Percentiles rank a stretch among this genome's conserved stretches.
phyloP scores from a whole-genome alignment of 1,284 basidiomycete species.

The Phaffia rhodozyma region DNA sequence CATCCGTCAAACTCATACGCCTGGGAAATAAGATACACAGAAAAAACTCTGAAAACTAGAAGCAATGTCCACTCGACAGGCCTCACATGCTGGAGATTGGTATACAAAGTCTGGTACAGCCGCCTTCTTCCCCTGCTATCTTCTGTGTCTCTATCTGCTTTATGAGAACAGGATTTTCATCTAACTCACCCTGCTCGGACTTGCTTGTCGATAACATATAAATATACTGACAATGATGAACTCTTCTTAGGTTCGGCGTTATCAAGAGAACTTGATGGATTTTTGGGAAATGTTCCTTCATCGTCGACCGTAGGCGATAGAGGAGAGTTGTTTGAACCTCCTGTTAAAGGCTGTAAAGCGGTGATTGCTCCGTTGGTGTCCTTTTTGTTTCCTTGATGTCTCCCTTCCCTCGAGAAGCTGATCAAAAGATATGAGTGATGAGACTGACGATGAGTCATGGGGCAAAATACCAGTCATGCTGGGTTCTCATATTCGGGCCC shows the following conservation, averaged over 20 bases:
- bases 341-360: conserved; percentile 68
- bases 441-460: not conserved
- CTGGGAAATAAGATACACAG: too few species aligned
- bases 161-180: too few species aligned
- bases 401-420: not conserved
- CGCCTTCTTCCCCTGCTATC: too few species aligned
- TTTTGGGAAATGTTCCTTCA: conserved; percentile 48
- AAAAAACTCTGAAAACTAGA: too few species aligned
- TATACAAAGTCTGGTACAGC: conserved; percentile 57
- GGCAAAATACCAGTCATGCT: conserved; percentile 58
- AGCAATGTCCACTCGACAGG: conserved; percentile 38
- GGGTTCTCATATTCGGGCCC: conserved; percentile 91
- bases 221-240: conserved; percentile 19
- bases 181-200: too few species aligned
- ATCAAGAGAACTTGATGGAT: conserved; percentile 48
- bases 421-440: not conserved
- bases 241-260: conserved; percentile 45
- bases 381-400: not conserved
- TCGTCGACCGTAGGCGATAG: conserved; percentile 32
- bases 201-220: not conserved
- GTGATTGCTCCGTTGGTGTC: conserved; percentile 81
- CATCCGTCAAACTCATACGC: too few species aligned
- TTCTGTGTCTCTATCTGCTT: too few species aligned
- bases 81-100: conserved; percentile 85
- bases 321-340: conserved; percentile 44